Conservation (phyloP, 345 rosid species). For the Viola odorata region DNA sequence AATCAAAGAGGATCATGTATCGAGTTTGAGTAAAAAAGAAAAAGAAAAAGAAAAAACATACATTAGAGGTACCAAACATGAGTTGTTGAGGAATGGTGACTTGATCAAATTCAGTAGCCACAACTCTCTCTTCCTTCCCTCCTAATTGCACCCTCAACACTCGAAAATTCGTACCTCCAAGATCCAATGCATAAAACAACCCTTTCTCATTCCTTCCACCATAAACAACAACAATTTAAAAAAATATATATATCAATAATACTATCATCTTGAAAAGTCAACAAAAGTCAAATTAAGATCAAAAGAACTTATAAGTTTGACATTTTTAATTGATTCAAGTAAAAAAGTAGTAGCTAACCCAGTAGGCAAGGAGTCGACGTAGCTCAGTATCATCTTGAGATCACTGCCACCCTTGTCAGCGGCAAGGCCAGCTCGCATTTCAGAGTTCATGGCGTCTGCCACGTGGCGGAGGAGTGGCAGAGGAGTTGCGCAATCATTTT, state of each 20-base stretch:
- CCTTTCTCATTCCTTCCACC: constrained; percentile 67
- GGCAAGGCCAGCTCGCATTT: constrained; percentile 68
- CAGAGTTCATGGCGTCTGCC: constrained; percentile 58
- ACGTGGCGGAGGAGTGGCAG: constrained; percentile 54
- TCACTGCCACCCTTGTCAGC: constrained; percentile 57
- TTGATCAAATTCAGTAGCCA: constrained; percentile 65
- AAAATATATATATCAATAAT: not conserved
- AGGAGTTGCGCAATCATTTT: constrained; percentile 65
- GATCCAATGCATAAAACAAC: constrained; percentile 84
- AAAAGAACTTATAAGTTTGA: not conserved
- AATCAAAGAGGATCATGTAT: no score
- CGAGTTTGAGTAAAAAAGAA: no score
- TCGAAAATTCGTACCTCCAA: constrained; percentile 84
- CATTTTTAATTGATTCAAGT: not conserved
- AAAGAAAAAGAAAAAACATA: constrained; percentile 8
- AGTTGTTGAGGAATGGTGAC: constrained; percentile 65
- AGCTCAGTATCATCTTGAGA: constrained; percentile 76
- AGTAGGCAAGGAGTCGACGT: constrained; percentile 66
- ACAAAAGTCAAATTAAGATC: not conserved
- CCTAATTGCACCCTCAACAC: constrained; percentile 72
- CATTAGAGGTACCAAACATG: constrained; percentile 77
- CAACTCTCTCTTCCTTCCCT: constrained; percentile 52
- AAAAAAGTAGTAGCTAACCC: constrained; percentile 37
- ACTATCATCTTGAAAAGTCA: not conserved
- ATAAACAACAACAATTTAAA: not conserved